These are phyloP conservation scores for Cudoniella acicularis DNA, from an alignment of 495 filamentous ascomycete genomes.

Conservation along the genomic window DNA sequence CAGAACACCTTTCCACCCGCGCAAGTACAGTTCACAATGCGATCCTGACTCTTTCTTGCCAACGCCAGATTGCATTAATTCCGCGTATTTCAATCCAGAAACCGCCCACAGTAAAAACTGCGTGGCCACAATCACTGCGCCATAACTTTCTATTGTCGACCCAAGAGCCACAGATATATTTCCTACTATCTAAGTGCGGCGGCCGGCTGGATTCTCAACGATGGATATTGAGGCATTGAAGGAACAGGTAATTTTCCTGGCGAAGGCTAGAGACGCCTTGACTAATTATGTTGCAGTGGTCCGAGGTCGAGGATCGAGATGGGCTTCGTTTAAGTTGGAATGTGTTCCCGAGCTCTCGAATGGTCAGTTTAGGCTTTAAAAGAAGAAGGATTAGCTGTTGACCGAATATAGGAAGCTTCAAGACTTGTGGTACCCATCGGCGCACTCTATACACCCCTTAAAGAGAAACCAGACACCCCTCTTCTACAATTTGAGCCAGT, in stretches of 20 bases:
- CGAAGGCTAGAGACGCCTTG: no score
- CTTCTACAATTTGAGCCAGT: slow-evolving; percentile 95
- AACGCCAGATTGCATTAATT: background rate
- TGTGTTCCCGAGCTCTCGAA: slow-evolving; percentile 96
- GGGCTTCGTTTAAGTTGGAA: slow-evolving; percentile 98
- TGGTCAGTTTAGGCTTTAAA: slow-evolving; percentile 55
- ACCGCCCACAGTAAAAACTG: background rate
- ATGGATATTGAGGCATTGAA: slow-evolving; percentile 69
- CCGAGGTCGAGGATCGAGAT: slow-evolving; percentile 94
- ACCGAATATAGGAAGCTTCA: slow-evolving; percentile 74
- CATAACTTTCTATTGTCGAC: background rate
- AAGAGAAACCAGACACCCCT: slow-evolving; percentile 88
- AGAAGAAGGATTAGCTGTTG: background rate
- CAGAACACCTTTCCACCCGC: background rate
- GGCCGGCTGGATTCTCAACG: background rate
- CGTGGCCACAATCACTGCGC: background rate
- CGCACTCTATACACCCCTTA: slow-evolving; percentile 92
- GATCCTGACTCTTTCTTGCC: background rate
- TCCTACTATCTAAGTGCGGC: background rate
- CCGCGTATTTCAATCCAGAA: background rate
- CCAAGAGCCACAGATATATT: background rate
- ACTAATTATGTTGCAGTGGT: slow-evolving; percentile 52
- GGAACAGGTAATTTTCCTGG: slow-evolving; percentile 53
- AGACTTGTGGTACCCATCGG: slow-evolving; percentile 96
- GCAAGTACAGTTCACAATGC: background rate